Base-by-base conservation (phyloP, 208 protist species). In the Naegleria lovaniensis region DNA sequence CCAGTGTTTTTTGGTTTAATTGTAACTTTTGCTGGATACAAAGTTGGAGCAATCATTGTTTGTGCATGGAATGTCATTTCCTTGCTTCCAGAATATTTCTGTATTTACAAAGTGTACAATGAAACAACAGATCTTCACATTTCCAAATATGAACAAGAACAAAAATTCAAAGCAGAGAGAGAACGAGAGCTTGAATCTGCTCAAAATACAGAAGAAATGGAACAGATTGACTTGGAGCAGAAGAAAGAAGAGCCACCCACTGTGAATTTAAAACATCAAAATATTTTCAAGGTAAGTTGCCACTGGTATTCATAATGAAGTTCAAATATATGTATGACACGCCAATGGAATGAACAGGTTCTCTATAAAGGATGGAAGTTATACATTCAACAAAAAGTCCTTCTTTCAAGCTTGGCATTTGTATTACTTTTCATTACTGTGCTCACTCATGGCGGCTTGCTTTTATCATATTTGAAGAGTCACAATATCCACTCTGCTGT, bases 391-490 rank as follows among this genome's bases (percentile, higher is more conserved):
- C 67, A 79, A 79, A 79, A 36, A 79, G 67, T 79, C 5, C n/a
- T 79, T 15, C 29, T 79, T 1, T 79, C 67, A 79, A 79, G 67
- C 36, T 36, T 79, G 29, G 67, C 67, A 36, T 79, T 79, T 36
- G 67, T 79, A 25, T 79, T 79, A 36, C n/a, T 79, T 36, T 79
- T 36, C n/a, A 79, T 79, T 79, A 79, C 67, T 36, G 67, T 79
- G 6, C 29, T 79, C 7, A 29, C 16, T 79, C 67, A 79, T 79
- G 25, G 67, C 36, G 67, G 67, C 7, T 79, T 79, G 29, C 9
- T 79, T 0, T n/a, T 79, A 36, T 36, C 29, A 36, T 79, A 79
- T 33, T 33, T 79, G 5, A 79, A 79, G 9, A 79, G 67, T 36
- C 29, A 79, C 9, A 79, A 79, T 36, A 9, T 79, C 36, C 29